These are phyloP conservation scores for Rehmannia glutinosa DNA, from an alignment of 257 asterid genomes.

Conservation along the genomic window DNA sequence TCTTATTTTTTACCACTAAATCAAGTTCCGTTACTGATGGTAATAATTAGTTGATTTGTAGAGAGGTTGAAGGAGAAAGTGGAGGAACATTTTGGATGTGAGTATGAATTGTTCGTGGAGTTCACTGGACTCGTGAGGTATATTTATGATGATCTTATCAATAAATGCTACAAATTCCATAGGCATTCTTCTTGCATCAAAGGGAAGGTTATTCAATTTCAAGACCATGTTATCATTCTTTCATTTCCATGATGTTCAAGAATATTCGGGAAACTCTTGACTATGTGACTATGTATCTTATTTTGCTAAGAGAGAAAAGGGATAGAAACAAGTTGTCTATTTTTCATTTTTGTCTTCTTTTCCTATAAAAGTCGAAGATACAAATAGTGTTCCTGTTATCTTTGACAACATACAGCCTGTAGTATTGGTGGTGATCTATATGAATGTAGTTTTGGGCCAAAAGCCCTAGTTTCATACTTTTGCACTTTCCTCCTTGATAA, in stretches of 20 bases:
- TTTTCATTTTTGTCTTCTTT: not conserved
- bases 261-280: not conserved
- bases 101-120: constrained; percentile 78
- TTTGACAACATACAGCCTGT: too few relatives aligned
- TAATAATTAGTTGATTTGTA: constrained; percentile 19
- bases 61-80: constrained; percentile 78
- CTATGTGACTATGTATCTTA: not conserved
- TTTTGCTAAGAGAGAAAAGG: not conserved
- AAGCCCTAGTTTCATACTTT: not conserved
- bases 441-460: not conserved
- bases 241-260: not conserved
- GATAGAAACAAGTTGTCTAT: not conserved
- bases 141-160: not conserved
- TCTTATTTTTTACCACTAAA: not conserved
- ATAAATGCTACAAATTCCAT: not conserved
- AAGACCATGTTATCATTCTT: not conserved
- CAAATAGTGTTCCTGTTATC: not conserved
- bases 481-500: not conserved
- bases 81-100: constrained; percentile 79
- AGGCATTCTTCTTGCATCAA: not conserved
- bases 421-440: not conserved
- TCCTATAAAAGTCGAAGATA: not conserved
- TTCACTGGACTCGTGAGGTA: constrained; percentile 92
- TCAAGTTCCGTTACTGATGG: not conserved
- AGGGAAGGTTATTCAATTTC: not conserved